Base-by-base conservation (phyloP, 2,329 filamentous ascomycete species). In the Aspergillus tamarii region DNA sequence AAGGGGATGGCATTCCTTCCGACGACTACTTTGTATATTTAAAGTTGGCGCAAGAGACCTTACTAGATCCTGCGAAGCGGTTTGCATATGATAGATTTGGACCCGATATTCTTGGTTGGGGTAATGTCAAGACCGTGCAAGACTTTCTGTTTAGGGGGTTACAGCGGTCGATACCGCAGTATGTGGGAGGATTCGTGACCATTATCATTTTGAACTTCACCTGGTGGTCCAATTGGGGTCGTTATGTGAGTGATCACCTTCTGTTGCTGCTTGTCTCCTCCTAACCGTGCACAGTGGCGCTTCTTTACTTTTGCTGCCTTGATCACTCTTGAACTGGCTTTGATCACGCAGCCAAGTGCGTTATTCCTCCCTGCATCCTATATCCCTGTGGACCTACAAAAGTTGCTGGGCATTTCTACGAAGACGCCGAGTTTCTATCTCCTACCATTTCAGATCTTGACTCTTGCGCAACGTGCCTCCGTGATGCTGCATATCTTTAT, bases 31-130 rank as follows among this genome's bases (percentile, higher is more conserved):
- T 96, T 78, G 88, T 97, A 54, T 88, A 91, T 72, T 85, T 98
- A 72, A 94, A 94, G 82, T 83, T 89, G 53, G 93, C 93, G 7
- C 88, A 92, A 73, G 95, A 98, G 72, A 92, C 90, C 0, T 86
- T 97, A 19, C 81, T 88, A n/a, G 88, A 95, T 73, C 87, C 91
- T 2, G 88, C 88, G 0, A 89, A 87, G 72, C 86, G 93, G 61
- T 96, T 95, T 76, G 93, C 92, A 9, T 97, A 97, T 79, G 93
- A 97, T 75, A 88, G 93, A 55, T 93, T 97, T 76, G 94, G 94
- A 0, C 89, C 92, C 0, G 87, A 88, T 32, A 84, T 94, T 23
- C 77, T 90, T 14, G 75, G 77, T 10, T 94, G 90, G 89, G 76
- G 70, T 4, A 75, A 79, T 39, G 66, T 73, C 53, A 77, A 76